Evolutionary conservation across 805 yeast species (phyloP), one percentile per base, ranked within the genome.

Genomic region (Scheffersomyces ergatensis): DNA sequence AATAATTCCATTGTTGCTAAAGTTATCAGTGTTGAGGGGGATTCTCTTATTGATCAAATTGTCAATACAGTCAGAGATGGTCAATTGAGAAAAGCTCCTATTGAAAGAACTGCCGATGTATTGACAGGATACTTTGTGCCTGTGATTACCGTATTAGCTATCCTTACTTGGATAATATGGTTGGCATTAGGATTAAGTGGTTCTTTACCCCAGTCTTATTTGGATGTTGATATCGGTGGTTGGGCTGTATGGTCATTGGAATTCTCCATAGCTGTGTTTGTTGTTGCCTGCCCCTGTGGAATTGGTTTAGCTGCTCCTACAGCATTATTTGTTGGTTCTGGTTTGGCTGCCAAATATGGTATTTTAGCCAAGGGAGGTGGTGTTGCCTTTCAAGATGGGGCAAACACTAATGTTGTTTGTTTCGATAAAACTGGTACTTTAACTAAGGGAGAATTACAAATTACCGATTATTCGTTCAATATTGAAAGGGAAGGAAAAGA

Each of bases 241-340:
- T 84, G 90, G 89, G 65, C 76, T 0, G 76, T 84, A 11, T 85
- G 92, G 89, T 81, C 90, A 0, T 67, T 85, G 41, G 82, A 84
- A 49, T 85, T 85, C 60, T 78, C 89, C 1, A 82, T 85, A 47
- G 78, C 90, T 0, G 92, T 86, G 1, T 84, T 85, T 62, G 92
- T 85, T 2, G 78, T 85, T 37, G 92, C 92, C 0, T 85, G 95
- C 55, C 95, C 95, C 1, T 85, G 93, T 67, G 95, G 92, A 1
- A 77, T 85, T 49, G 93, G 92, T 1, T 65, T 85, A 17, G 93
- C 93, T 18, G 93, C 92, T 1, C 93, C 93, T 1, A 85, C 92
- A 2, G 92, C 93, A 0, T 57, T 85, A 31, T 84, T 82, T 65
- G 89, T 85, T 11, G 93, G 93, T 2, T 71, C 88, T 14, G 89